phyloP scores from a whole-genome alignment of 1,284 basidiomycete genomes.

The Pisolithus thermaeus region DNA sequence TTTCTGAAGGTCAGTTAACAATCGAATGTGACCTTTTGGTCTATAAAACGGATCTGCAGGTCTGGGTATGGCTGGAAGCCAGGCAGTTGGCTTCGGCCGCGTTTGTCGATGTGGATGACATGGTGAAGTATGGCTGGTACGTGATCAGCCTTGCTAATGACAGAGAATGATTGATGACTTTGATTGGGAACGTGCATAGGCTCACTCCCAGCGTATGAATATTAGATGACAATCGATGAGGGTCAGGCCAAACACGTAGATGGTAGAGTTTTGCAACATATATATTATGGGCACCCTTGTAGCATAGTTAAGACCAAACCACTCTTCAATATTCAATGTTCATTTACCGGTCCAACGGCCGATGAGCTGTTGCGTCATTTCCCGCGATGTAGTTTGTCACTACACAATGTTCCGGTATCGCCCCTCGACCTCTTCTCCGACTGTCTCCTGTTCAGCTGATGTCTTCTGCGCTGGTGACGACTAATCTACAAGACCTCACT shows the following conservation, averaged over 20 bases:
- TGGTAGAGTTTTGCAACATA: background rate
- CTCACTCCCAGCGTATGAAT: constrained; percentile 22
- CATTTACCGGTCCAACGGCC: too few relatives aligned
- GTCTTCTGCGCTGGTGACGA: constrained; percentile 40
- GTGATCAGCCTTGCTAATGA: constrained; percentile 19
- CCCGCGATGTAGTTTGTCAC: too few relatives aligned
- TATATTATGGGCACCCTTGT: background rate
- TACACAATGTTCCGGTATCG: too few relatives aligned
- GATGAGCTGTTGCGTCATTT: too few relatives aligned
- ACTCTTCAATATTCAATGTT: too few relatives aligned
- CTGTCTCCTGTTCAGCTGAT: constrained; percentile 7
- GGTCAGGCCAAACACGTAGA: too few relatives aligned
- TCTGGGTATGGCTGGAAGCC: constrained; percentile 91
- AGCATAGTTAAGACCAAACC: too few relatives aligned
- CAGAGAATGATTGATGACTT: background rate
- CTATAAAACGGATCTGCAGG: constrained; percentile 33
- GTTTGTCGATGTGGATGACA: constrained; percentile 71
- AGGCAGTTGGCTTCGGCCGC: constrained; percentile 78
- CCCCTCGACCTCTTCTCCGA: too few relatives aligned
- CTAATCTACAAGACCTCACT: constrained; percentile 49
- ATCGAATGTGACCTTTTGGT: background rate
- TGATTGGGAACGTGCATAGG: constrained; percentile 17
- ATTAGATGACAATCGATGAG: background rate
- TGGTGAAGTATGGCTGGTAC: constrained; percentile 73
- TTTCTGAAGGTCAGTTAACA: constrained; percentile 68